Conservation (phyloP, 345 rosid genomes). For the Populus pruinosa region DNA sequence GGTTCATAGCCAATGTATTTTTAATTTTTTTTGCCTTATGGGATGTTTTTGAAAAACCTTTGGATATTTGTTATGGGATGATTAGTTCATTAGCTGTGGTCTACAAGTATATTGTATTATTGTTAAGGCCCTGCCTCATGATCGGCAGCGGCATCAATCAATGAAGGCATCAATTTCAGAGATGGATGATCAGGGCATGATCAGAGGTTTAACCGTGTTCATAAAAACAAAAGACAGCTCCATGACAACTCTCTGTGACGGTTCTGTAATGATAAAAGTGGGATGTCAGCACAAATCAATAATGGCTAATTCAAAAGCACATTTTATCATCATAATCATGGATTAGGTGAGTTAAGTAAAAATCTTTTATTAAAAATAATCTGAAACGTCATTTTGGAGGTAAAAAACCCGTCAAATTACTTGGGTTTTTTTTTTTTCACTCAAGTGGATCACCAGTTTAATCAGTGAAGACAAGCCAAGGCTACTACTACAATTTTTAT, state of each 20-base stretch:
- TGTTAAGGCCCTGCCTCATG: background rate
- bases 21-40: too few relatives aligned
- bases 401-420: too few relatives aligned
- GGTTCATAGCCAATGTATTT: too few relatives aligned
- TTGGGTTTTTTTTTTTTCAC: fast-evolving
- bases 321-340: too few relatives aligned
- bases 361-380: too few relatives aligned
- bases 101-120: background rate
- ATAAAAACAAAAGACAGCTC: background rate
- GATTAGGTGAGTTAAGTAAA: too few relatives aligned
- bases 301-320: background rate
- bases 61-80: too few relatives aligned
- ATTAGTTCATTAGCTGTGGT: background rate
- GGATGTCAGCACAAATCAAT: background rate
- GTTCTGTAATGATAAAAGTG: background rate
- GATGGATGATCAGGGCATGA: background rate
- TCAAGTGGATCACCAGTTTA: too few relatives aligned
- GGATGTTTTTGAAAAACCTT: too few relatives aligned
- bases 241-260: background rate
- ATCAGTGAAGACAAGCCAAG: too few relatives aligned
- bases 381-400: too few relatives aligned
- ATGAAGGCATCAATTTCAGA: background rate
- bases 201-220: background rate
- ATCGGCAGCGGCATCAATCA: background rate
- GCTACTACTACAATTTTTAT: too few relatives aligned